Conservation (phyloP, 768 basidiomycete species). For the Macrolepiota dolichaula region DNA sequence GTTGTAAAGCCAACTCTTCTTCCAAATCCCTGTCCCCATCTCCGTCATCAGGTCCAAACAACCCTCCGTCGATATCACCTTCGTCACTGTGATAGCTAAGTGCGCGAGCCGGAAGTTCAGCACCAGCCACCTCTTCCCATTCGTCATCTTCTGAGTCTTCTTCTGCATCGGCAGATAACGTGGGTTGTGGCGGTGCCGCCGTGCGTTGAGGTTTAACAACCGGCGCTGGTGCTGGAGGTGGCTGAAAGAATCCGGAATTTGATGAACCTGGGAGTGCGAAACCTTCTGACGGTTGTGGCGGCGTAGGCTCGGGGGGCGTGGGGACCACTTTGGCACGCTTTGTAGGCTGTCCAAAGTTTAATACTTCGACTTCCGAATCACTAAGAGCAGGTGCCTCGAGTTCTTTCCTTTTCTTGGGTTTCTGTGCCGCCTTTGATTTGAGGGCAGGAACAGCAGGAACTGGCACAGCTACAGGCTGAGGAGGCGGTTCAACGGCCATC, state of each 20-base stretch:
- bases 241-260: slow-evolving; percentile 5
- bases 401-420: slow-evolving; percentile 8
- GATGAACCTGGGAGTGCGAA: slow-evolving; percentile 13
- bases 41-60: background rate
- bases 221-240: background rate
- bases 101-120: background rate
- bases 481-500: slow-evolving; percentile 17
- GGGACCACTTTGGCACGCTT: slow-evolving; percentile 4
- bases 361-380: slow-evolving; percentile 4
- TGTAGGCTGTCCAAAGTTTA: slow-evolving; percentile 9
- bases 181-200: background rate
- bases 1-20: slow-evolving; percentile 11
- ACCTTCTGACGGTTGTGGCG: background rate
- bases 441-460: slow-evolving; percentile 31
- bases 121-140: slow-evolving; percentile 15
- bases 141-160: slow-evolving; percentile 16
- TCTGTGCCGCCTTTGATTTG: background rate
- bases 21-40: slow-evolving; percentile 2
- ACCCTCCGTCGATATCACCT: background rate
- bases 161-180: background rate
- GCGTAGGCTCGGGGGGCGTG: background rate
- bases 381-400: background rate
- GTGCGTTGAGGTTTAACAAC: background rate
- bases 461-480: slow-evolving; percentile 21
- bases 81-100: slow-evolving; percentile 10